Evolutionary conservation across 192 early-diverging fungal species (phyloP).

Genomic region (Chytriomyces hyalinus): DNA sequence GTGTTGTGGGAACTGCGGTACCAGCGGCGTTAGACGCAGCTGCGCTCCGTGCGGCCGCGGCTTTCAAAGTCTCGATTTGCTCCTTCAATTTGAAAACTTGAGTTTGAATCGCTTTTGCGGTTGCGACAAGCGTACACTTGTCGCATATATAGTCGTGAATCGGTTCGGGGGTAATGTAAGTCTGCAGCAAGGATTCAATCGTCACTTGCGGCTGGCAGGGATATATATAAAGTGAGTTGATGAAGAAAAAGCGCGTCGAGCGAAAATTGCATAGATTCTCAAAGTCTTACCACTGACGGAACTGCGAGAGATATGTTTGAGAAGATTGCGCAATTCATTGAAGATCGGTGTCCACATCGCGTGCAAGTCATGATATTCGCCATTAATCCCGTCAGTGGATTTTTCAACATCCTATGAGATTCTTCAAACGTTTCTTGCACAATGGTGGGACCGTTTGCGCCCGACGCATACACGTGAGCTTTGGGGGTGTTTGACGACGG

Average conservation of each 20-base stretch:
- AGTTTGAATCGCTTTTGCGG: constrained; percentile 38
- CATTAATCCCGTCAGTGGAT: constrained; percentile 79
- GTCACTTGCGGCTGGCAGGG: constrained; percentile 46
- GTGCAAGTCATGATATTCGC: constrained; percentile 78
- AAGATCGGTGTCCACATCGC: constrained; percentile 68
- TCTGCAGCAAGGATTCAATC: constrained; percentile 58
- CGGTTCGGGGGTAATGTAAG: constrained; percentile 66
- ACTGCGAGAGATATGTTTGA: constrained; percentile 26
- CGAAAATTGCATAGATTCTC: constrained; percentile 66
- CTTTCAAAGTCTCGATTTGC: constrained; percentile 31
- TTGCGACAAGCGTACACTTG: constrained; percentile 64
- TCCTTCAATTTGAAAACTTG: constrained; percentile 19
- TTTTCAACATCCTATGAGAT: constrained; percentile 32
- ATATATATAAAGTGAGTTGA: neutral
- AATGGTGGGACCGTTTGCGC: neutral
- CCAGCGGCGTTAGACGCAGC: neutral
- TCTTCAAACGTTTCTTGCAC: neutral
- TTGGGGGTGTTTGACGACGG: neutral
- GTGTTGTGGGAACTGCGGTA: neutral
- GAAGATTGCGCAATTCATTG: constrained; percentile 32
- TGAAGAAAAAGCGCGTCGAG: constrained; percentile 51
- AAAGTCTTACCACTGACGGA: constrained; percentile 49
- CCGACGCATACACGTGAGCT: neutral
- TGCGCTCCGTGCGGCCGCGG: neutral
- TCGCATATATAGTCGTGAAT: constrained; percentile 71